Evolutionary conservation across 768 basidiomycete species (phyloP).

Genomic region (Kwoniella dendrophila): DNA sequence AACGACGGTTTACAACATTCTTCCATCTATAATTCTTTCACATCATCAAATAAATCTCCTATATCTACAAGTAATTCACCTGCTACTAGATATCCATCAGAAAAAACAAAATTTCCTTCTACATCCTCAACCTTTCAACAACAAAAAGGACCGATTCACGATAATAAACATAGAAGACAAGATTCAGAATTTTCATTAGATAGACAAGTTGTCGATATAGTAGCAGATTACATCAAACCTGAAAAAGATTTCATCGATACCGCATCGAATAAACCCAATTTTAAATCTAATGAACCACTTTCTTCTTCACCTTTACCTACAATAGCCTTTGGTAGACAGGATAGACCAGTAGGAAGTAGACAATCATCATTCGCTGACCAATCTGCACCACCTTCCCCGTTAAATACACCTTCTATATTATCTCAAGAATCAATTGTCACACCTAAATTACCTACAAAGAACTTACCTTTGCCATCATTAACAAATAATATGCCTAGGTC

Average conservation of each 20-base stretch:
- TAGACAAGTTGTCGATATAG: constrained; percentile 13
- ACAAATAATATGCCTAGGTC: no score
- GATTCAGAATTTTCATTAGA: constrained; percentile 18
- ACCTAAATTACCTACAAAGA: background rate
- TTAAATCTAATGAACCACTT: background rate
- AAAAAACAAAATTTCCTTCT: no score
- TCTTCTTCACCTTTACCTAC: background rate
- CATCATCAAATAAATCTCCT: constrained; percentile 7
- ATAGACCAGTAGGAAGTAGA: constrained; percentile 8
- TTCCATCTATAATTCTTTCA: constrained; percentile 13
- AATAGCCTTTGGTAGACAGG: background rate
- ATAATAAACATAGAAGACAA: constrained; percentile 2
- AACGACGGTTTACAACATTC: constrained; percentile 18
- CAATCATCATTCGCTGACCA: constrained; percentile 15
- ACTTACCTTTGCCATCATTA: no score
- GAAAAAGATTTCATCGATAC: background rate
- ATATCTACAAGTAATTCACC: background rate
- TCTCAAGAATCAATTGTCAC: constrained; percentile 5
- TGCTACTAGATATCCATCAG: background rate
- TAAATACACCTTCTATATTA: constrained; percentile 6
- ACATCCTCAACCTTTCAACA: no score
- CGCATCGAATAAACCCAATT: background rate
- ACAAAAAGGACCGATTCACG: background rate
- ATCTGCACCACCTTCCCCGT: constrained; percentile 5
- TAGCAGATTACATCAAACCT: constrained; percentile 17